Base-by-base conservation (phyloP, 257 asterid genomes). In the Nicotiana tomentosiformis region DNA sequence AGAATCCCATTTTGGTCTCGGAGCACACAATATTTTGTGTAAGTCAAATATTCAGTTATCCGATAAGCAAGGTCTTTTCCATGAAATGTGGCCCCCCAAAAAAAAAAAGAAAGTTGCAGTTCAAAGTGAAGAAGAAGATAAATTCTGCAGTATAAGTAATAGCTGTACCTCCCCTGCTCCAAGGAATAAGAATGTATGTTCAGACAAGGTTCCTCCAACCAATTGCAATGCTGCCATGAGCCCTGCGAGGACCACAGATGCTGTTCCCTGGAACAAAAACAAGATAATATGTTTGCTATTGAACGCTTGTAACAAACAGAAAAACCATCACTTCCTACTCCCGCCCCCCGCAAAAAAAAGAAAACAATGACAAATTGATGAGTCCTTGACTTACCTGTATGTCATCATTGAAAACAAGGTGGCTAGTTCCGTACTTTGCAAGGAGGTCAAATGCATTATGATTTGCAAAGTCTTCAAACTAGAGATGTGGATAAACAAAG, bases 381-480 rank as follows among this genome's bases (percentile, higher is more conserved):
- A 6, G 58, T 64, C 62, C 35, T 77, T 12, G 66, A 49, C 46
- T 78, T 82, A 89, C 97, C 93, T 93, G 97, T 81, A 93, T 93
- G 84, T 93, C 97, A 82, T 93, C 97, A 35, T 93, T 93, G 90
- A 93, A 93, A 61, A 92, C 97, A 51, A 93, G 96, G 89, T 93
- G 97, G 8, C 95, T 90, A 51, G 91, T 83, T 66, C 95, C 88
- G 61, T 92, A 93, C 86, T 92, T 93, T 2, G 93, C 88, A 37
- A 93, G 96, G 39, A 93, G 96, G 84, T 93, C 96, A 81, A 93
- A 93, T 72, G 97, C 97, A 85, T 93, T 93, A 86, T 93, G 97
- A 86, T 93, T 93, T 46, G 96, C 97, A 66, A 93, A 93, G 90
- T 93, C 97, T 88, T 93, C 97, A 86, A 93, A 93, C 97, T 93